Base-by-base conservation (phyloP, 78 protist species). In the Dictyostelium brefeldianum region DNA sequence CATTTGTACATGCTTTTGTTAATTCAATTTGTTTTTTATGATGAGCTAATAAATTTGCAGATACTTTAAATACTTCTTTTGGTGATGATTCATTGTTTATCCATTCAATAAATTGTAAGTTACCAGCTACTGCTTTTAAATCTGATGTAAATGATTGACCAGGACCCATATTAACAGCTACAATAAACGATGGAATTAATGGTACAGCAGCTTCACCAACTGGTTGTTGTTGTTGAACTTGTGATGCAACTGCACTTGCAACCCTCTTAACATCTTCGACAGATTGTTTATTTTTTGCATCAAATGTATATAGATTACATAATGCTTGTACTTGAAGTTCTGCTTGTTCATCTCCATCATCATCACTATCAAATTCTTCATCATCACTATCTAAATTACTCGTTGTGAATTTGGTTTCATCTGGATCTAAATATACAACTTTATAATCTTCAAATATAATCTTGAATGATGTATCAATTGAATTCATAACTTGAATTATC, bases 21-120 rank as follows among this genome's bases (percentile, higher is more conserved):
- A 87, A 87, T 48, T 51, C 84, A 20, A 77, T 51, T 64, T 87
- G 83, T 77, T 87, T 87, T 78, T 87, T 74, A 54, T 75, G 62
- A 29, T 56, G 31, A 10, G 85, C 64, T 17, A 87, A 65, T 46
- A 80, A 80, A 46, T 77, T 67, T 41, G 17, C 22, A 11, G 74
- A 50, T 10, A 36, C 36, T 31, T 74, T 41, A 8, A 78, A 87
- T 7, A 87, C 79, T n/a, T 78, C 79, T 6, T 10, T 53, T 31
- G 67, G 48, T 36, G 67, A 65, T 36, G 12, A 25, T 3, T 77
- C 84, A n/a, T 29, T 9, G 29, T n/a, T 15, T 20, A 25, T 77
- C 93, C 93, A 87, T 31, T 77, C 93, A 29, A 87, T 22, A 36
- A 87, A 70, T 62, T 73, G 83, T 18, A 36, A 77, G 20, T 25